Percentiles rank a stretch among this genome's conserved stretches.
These are phyloP conservation scores for Iris pallida DNA, from an alignment of 116 monocot genomes.

Conservation along the genomic window DNA sequence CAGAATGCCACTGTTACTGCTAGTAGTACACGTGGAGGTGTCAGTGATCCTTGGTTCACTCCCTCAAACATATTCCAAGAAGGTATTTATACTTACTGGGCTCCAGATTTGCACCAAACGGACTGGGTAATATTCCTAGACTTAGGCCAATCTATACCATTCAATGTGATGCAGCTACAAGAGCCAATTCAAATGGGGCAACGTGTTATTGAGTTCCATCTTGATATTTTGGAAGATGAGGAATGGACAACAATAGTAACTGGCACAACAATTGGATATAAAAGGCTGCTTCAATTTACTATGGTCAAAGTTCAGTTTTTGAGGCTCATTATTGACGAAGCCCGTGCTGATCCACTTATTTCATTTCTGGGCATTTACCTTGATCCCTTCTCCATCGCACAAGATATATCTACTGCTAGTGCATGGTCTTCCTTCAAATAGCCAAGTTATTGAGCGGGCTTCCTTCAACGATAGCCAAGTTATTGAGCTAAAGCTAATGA, in stretches of 20 bases:
- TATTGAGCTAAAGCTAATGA: too few relatives aligned
- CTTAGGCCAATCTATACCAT: conserved; percentile 27
- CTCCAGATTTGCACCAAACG: conserved; percentile 42
- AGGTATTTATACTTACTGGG: conserved; percentile 77
- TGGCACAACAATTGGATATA: conserved; percentile 86
- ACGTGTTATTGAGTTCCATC: conserved; percentile 66
- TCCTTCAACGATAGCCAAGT: not conserved
- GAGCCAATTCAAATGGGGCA: conserved; percentile 98
- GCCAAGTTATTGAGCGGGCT: not conserved
- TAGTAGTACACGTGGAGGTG: conserved; percentile 58
- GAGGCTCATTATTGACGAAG: conserved; percentile 50
- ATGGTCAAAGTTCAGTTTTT: conserved; percentile 37
- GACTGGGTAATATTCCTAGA: conserved; percentile 55
- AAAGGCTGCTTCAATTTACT: conserved; percentile 63
- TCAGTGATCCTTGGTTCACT: conserved; percentile 22
- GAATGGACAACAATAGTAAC: conserved; percentile 43
- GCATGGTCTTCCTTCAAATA: not conserved
- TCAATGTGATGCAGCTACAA: conserved; percentile 76
- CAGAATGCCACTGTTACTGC: conserved; percentile 50
- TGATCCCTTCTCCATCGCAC: conserved; percentile 39
- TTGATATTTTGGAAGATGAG: conserved; percentile 44
- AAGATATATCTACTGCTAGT: conserved; percentile 10
- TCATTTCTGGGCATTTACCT: conserved; percentile 61
- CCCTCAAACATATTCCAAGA: conserved; percentile 47
- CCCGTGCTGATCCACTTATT: conserved; percentile 81